These are phyloP conservation scores for Colletotrichum eleusines DNA, from an alignment of 2,329 filamentous ascomycete genomes.

Conservation along the genomic window DNA sequence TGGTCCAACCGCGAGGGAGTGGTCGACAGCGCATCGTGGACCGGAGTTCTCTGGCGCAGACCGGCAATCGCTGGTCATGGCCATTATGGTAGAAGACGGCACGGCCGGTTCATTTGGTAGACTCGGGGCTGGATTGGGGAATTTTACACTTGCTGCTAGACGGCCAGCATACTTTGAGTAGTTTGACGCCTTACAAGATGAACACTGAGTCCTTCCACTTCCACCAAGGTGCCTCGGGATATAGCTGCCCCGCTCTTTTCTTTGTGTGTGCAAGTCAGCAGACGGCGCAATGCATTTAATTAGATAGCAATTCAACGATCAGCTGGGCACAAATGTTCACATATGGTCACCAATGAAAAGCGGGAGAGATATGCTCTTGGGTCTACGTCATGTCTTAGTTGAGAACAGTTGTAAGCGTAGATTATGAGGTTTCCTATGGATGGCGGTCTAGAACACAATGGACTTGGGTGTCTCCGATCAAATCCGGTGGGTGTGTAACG, in stretches of 20 bases:
- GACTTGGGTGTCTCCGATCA: neutral
- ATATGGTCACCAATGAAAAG: neutral
- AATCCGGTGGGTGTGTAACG: neutral
- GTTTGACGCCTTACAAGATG: conserved; percentile 41
- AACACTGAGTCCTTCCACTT: conserved; percentile 37
- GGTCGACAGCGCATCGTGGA: conserved; percentile 26
- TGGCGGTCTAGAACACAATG: neutral
- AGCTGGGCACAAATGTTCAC: conserved; percentile 8
- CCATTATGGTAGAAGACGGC: conserved; percentile 38
- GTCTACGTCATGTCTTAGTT: neutral
- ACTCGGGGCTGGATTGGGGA: conserved; percentile 29
- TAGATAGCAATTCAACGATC: conserved; percentile 37
- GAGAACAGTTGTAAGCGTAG: neutral
- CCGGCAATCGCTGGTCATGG: conserved; percentile 27
- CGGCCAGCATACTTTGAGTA: conserved; percentile 41
- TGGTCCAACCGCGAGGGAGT: conserved; percentile 23
- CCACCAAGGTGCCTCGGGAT: conserved; percentile 27
- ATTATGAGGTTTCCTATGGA: neutral
- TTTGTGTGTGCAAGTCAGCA: conserved; percentile 22
- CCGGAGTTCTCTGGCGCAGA: conserved; percentile 38
- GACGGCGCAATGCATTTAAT: conserved; percentile 21
- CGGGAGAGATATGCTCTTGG: neutral
- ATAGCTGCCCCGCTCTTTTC: neutral
- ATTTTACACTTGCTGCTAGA: conserved; percentile 39
- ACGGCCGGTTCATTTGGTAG: conserved; percentile 39